A percentile compares a stretch with the other conserved stretches of the same genome.
Conservation (phyloP, 2,329 filamentous ascomycete genomes). For the Alternaria panax region DNA sequence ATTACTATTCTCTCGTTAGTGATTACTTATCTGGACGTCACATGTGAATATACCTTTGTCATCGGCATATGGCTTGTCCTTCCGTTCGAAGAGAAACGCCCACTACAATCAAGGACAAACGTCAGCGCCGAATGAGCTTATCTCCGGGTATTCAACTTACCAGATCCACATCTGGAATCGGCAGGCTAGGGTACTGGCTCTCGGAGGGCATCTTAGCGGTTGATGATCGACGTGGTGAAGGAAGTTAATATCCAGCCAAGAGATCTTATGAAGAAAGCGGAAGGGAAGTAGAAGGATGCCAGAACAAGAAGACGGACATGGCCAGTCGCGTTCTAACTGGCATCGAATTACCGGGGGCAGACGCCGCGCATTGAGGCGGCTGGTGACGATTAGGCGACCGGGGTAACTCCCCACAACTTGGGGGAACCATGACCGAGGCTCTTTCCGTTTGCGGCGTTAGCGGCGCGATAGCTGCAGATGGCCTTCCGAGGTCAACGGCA, state of each 20-base stretch:
- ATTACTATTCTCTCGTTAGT: constrained; percentile 65
- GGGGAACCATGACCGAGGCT: constrained; percentile 26
- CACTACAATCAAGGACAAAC: constrained; percentile 54
- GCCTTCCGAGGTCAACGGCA: constrained; percentile 29
- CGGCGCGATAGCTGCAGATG: constrained; percentile 6
- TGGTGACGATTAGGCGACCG: constrained; percentile 22
- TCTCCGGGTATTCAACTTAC: constrained; percentile 5
- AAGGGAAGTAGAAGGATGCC: constrained; percentile 11
- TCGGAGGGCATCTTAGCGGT: constrained; percentile 69
- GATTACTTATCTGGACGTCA: not conserved
- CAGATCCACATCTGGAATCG: constrained; percentile 77
- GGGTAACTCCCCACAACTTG: constrained; percentile 25
- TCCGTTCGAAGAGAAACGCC: constrained; percentile 77
- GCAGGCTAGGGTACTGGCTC: constrained; percentile 69
- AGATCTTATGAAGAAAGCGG: constrained; percentile 7
- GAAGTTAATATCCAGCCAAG: not conserved
- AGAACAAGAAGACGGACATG: constrained; percentile 15
- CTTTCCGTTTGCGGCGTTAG: constrained; percentile 24
- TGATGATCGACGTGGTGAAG: not conserved
- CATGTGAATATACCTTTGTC: constrained; percentile 67
- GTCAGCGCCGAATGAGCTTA: constrained; percentile 6
- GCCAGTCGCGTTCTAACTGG: constrained; percentile 10
- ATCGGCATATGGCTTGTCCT: constrained; percentile 70
- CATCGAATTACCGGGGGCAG: constrained; percentile 20
- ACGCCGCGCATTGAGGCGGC: constrained; percentile 15